Evolutionary conservation across 352 stramenopile species (phyloP).

Genomic region (Phytophthora capsici): DNA sequence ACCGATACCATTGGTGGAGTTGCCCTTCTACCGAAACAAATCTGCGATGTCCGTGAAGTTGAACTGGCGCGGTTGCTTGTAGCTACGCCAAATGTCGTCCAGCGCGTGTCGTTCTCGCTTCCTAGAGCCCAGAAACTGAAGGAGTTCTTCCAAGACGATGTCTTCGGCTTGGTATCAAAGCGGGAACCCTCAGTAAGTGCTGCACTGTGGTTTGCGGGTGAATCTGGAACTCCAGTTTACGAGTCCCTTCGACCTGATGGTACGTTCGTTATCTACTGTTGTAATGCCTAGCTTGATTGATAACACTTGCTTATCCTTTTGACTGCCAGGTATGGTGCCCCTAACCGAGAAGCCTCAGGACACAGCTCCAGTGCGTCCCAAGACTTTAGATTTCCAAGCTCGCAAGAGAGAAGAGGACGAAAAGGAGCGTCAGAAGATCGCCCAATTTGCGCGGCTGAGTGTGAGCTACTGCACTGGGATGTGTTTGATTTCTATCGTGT

Average conservation of each 20-base stretch:
- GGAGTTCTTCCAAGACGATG: slow-evolving; percentile 84
- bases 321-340: slow-evolving; percentile 52
- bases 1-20: slow-evolving; percentile 60
- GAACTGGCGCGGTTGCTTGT: slow-evolving; percentile 74
- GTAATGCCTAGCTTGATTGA: background rate
- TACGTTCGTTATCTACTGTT: slow-evolving; percentile 23
- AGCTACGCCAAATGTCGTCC: slow-evolving; percentile 54
- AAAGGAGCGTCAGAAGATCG: slow-evolving; percentile 63
- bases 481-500: background rate
- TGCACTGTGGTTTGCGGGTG: slow-evolving; percentile 64
- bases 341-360: slow-evolving; percentile 69
- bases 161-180: slow-evolving; percentile 56
- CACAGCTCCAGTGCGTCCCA: slow-evolving; percentile 41
- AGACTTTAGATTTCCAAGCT: slow-evolving; percentile 76
- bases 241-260: slow-evolving; percentile 63
- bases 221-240: slow-evolving; percentile 44
- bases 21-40: slow-evolving; percentile 64
- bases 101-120: slow-evolving; percentile 71
- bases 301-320: slow-evolving; percentile 10
- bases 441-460: slow-evolving; percentile 76
- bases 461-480: slow-evolving; percentile 33
- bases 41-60: slow-evolving; percentile 71
- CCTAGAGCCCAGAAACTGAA: slow-evolving; percentile 71
- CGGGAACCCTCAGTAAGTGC: slow-evolving; percentile 40
- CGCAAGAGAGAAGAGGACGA: slow-evolving; percentile 65